phyloP scores from a whole-genome alignment of 108 stramenopile genomes.

The Nitzschia palea region DNA sequence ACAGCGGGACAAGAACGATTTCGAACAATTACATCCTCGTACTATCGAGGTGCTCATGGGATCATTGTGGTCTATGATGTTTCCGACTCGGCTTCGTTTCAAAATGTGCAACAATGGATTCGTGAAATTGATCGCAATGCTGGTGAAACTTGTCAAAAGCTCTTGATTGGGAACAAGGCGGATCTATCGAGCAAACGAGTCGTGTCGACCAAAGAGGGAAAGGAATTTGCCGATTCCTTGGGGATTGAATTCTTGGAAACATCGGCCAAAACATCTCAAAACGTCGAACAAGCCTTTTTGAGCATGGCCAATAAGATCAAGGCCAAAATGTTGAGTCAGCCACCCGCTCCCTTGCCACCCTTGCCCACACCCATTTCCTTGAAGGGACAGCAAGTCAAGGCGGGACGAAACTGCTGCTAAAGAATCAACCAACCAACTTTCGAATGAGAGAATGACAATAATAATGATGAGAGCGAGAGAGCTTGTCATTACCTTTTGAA shows the following conservation, averaged over 20 bases:
- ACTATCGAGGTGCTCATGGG: constrained; percentile 90
- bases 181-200: constrained; percentile 73
- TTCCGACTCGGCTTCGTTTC: constrained; percentile 76
- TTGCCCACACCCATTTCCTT: constrained; percentile 4
- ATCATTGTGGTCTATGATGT: constrained; percentile 90
- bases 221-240: constrained; percentile 73
- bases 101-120: constrained; percentile 68
- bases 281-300: constrained; percentile 77
- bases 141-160: constrained; percentile 71
- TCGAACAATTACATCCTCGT: constrained; percentile 83
- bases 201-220: constrained; percentile 67
- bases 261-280: constrained; percentile 75
- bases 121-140: constrained; percentile 85
- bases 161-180: constrained; percentile 87
- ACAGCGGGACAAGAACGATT: constrained; percentile 94
- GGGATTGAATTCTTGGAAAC: constrained; percentile 89
- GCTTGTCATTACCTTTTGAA: too few relatives aligned
- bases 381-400: constrained; percentile 7
- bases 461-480: neutral
- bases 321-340: constrained; percentile 25
- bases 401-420: constrained; percentile 2
- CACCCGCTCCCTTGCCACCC: constrained; percentile 1
- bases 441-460: neutral
- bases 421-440: neutral
- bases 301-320: constrained; percentile 68